phyloP scores from a whole-genome alignment of 495 filamentous ascomycete genomes.

The Penicillium odoratum region DNA sequence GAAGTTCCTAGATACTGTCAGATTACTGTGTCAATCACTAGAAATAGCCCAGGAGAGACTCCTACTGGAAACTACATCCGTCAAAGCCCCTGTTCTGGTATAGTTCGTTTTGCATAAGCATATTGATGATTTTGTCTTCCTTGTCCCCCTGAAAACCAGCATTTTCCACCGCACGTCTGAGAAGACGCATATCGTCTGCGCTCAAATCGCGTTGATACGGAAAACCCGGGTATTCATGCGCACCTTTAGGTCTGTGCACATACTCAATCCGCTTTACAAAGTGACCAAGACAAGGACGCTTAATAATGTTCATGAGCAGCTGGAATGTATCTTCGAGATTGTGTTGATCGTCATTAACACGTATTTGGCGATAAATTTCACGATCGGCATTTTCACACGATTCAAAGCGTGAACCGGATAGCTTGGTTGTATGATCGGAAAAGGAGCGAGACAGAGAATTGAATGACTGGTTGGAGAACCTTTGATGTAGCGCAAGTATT shows the following conservation, averaged over 20 bases:
- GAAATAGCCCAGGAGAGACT: not conserved
- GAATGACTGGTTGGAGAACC: too few species aligned
- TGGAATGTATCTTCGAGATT: not conserved
- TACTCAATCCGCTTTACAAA: not conserved
- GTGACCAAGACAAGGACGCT: not conserved
- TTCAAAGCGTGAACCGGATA: too few species aligned
- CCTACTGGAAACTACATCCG: not conserved
- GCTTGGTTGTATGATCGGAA: too few species aligned
- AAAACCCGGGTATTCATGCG: not conserved
- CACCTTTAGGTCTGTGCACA: not conserved
- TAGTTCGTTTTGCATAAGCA: slow-evolving; percentile 19
- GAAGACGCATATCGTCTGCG: not conserved
- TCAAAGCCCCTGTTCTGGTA: not conserved
- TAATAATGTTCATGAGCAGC: not conserved
- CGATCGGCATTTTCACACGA: not conserved
- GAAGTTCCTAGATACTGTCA: not conserved
- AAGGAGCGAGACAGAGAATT: too few species aligned
- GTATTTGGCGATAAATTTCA: slow-evolving; percentile 17
- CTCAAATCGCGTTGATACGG: not conserved
- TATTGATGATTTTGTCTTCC: slow-evolving; percentile 21
- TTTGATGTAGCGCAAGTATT: too few species aligned
- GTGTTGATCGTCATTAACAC: not conserved
- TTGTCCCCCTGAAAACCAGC: slow-evolving; percentile 18
- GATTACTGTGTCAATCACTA: too few species aligned
- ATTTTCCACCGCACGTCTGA: slow-evolving; percentile 4